Evolutionary conservation across 352 stramenopile species (phyloP), one percentile per base, ranked within the genome.

Genomic region (Phytopythium delawarense): DNA sequence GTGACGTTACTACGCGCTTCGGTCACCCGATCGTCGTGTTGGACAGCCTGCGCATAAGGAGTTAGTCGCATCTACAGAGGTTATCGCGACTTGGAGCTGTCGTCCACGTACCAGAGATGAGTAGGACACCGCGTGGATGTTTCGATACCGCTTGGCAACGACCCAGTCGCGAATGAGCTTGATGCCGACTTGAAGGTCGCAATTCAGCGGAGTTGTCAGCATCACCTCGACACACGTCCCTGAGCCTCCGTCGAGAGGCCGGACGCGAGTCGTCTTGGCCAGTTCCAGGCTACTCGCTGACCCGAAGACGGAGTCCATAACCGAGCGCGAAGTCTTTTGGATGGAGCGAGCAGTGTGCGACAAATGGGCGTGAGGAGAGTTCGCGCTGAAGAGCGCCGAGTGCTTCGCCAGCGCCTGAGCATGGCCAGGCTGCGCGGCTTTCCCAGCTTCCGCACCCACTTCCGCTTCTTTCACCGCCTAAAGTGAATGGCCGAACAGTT

Each of bases 1-100:
- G 23, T 42, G 20, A 57, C 51, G 32, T 46, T 57, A 16, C 51
- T 45, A 4, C 51, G 51, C 5, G 35, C 51, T 28, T 57, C 51
- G 9, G 45, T 51, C 21, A 51, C 8, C 4, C 15, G n/a, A 20
- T 51, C 45, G 28, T 23, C 21, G 21, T 18, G 7, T 1, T 34
- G 21, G 32, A 51, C 21, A 11, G 45, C 21, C 45, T 51, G 16
- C 40, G 18, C 4, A n/a, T 13, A 46, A 46, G 16, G 4, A 9
- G 18, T 21, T 5, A 46, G 40, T 9, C 21, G 34, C 25, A 28
- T 28, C 25, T 28, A 28, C 25, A 28, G 2, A 28, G 25, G 25
- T 28, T 2, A 28, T 39, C 34, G 34, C 34, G 2, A 39, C 34
- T 39, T 39, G 11, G 11, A 39, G 34, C 11, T 39, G 34, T 39